Percentiles rank a stretch among this genome's conserved stretches.
These are phyloP conservation scores for Diplocarpon mali DNA, from an alignment of 2,329 filamentous ascomycete species.

Conservation along the genomic window DNA sequence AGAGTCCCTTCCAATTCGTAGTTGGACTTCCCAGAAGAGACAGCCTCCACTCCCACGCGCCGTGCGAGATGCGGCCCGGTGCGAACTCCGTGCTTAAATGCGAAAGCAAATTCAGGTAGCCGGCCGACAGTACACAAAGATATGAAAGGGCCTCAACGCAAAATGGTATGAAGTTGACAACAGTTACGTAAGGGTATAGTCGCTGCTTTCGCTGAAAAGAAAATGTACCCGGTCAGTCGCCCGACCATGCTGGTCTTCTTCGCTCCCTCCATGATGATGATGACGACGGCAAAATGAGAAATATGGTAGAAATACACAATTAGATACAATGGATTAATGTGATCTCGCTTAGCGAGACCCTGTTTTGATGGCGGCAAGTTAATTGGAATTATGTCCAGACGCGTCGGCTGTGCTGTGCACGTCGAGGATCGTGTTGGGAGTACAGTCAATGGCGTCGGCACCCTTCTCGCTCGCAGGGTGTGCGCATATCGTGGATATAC, in stretches of 20 bases:
- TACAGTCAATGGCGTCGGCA: neutral
- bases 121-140: neutral
- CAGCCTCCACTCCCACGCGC: neutral
- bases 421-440: neutral
- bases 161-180: constrained; percentile 5
- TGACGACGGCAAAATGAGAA: constrained; percentile 1
- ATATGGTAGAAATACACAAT: constrained; percentile 16
- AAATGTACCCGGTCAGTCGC: constrained; percentile 12
- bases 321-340: constrained; percentile 9
- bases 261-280: constrained; percentile 2
- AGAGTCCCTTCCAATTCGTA: neutral
- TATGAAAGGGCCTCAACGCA: constrained; percentile 5
- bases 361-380: neutral
- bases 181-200: constrained; percentile 14
- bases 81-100: constrained; percentile 15
- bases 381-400: neutral
- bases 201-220: constrained; percentile 4
- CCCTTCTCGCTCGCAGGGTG: too few species aligned
- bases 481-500: too few species aligned
- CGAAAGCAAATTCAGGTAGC: constrained; percentile 1
- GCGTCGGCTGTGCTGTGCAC: too few species aligned
- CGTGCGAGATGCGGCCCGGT: neutral
- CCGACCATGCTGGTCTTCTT: constrained; percentile 13
- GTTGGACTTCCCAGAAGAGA: constrained; percentile 1
- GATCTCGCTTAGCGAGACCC: constrained; percentile 3